Evolutionary conservation across 768 basidiomycete genomes (phyloP), one percentile per base, ranked within the genome.

Genomic region (Lyophyllum semitale): DNA sequence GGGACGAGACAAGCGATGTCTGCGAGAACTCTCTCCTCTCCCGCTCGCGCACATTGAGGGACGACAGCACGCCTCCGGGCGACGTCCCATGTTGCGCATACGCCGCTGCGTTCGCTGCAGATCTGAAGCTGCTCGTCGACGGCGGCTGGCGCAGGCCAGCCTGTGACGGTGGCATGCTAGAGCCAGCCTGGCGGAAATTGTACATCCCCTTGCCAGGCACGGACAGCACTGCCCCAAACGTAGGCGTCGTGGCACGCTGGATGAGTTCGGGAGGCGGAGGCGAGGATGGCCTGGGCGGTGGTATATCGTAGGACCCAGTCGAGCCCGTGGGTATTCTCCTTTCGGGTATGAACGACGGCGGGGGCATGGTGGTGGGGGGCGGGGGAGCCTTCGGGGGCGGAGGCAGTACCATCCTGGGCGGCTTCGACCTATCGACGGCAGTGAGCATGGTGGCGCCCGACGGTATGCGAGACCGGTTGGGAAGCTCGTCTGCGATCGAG

Each of bases 201-300:
- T 78, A 78, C 17, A 68, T 68, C 47, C 76, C 69, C 53, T 71
- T 79, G 25, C 80, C 79, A 30, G 84, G 82, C 8, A 87, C 78
- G 35, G 79, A 77, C 17, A 88, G 73, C 51, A 82, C 78, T 1
- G 84, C 72, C 1, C 89, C 88, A 61, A 91, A 85, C 7, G 88
- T 88, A 0, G 92, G 92, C 1, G 92, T 93, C 3, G 92, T 92
- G 9, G 95, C 93, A 13, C 95, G 89, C 65, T 93, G 88, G 57
- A 97, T 87, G 66, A 97, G 89, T 53, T 98, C 95, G 17, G 89
- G 77, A 17, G 95, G 96, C 5, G 95, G 95, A 1, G 96, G 95
- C 0, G 96, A 98, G 3, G 86, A 89, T 0, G 96, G 96, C 41
- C 95, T 80, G 26, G 91, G 88, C 0, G 95, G 95, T 11, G 90